Base-by-base conservation (phyloP, 345 rosid species). In the Garcia nutans region DNA sequence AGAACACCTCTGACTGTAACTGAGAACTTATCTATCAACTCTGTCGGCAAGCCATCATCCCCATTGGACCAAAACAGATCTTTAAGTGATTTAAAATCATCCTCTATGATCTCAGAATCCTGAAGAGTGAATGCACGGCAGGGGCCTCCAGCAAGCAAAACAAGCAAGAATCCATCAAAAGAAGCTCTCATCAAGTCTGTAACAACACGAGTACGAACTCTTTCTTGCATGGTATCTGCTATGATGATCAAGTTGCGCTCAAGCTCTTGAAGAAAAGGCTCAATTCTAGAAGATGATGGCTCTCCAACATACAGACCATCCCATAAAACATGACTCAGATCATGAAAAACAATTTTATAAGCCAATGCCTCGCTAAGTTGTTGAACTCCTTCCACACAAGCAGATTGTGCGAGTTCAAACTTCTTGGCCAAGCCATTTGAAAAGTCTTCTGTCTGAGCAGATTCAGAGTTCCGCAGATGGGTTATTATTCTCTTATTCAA, bases 11-110 rank as follows among this genome's bases (percentile, higher is more conserved):
- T 86, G 7, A 71, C 92, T 0, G 92, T 84, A 23, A 75, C 77
- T 52, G 97, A 87, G 80, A 87, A 88, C 81, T 93, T 93, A 61
- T 92, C 96, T 37, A 93, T 85, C 83, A 96, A 76, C 33, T 92
- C 96, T 55, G 83, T 70, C 12, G 98, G 96, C 80, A 93, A 82
- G 78, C 98, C 99, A 63, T 93, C 99, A 63, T 93, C 98, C 20
- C 99, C 99, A 41, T 96, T 90, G 17, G 99, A 93, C 97, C 90
- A 93, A 82, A 96, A 96, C 68, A 93, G 74, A 80, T 96, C 95
- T 83, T 90, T 93, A 70, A 96, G 86, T 55, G 91, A 80, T 79
- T 96, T 90, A 73, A 96, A 96, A 84, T 96, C 99, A n/a, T 92
- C 95, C 77, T 93, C 98, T 65, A 96, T 87, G 64, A 89, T 76